Conservation (phyloP, 2,329 filamentous ascomycete species). For the Reticulascus tulasneorum region DNA sequence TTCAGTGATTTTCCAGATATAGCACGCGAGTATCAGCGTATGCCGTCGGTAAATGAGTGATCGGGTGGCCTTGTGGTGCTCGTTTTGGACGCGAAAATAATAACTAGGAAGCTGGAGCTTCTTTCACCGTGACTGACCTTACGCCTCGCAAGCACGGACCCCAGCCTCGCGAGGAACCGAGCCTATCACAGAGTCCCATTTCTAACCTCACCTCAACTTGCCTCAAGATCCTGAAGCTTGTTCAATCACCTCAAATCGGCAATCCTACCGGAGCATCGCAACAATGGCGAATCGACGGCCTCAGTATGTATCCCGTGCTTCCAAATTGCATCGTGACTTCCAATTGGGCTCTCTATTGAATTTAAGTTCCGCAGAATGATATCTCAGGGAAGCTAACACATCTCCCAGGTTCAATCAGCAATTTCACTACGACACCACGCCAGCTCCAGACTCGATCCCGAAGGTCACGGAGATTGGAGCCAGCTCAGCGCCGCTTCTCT, state of each 20-base stretch:
- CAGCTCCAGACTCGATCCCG: constrained; percentile 87
- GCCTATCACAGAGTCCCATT: constrained; percentile 35
- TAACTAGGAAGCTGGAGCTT: constrained; percentile 12
- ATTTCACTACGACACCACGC: constrained; percentile 91
- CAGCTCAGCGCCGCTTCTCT: constrained; percentile 87
- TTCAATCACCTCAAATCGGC: constrained; percentile 1
- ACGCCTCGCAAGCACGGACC: constrained; percentile 1
- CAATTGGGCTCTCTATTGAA: constrained; percentile 12
- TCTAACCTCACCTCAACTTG: constrained; percentile 36
- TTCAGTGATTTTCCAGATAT: background rate
- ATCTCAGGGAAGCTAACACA: constrained; percentile 18
- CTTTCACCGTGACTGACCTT: constrained; percentile 14
- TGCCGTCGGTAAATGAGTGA: background rate
- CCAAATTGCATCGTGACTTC: background rate
- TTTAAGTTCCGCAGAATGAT: constrained; percentile 2
- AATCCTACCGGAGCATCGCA: constrained; percentile 17
- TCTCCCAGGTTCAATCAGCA: constrained; percentile 82
- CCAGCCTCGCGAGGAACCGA: constrained; percentile 26
- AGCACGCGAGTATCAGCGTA: background rate
- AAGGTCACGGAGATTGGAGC: constrained; percentile 90
- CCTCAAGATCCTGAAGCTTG: too few relatives aligned
- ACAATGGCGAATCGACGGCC: constrained; percentile 39
- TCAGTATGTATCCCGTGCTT: constrained; percentile 28
- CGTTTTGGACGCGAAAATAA: constrained; percentile 14
- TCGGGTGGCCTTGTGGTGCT: background rate